Evolutionary conservation across 768 basidiomycete genomes (phyloP).

Genomic region (Amanita polypyramis): DNA sequence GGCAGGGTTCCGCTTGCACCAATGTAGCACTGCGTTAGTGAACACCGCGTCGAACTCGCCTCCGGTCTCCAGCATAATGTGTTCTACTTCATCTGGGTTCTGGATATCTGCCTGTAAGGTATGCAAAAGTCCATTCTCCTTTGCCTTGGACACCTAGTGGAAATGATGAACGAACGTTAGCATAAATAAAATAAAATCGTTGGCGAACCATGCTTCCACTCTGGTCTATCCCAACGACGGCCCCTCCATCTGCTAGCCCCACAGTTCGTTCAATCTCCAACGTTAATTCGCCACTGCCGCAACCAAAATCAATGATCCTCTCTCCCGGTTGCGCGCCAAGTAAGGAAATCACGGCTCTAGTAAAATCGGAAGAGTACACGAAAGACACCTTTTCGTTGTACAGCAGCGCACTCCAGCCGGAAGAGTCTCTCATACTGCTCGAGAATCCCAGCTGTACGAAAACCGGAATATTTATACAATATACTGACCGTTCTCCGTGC

Average conservation of each 20-base stretch:
- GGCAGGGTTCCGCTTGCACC: slow-evolving; percentile 69
- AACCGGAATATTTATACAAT: not conserved
- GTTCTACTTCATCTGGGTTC: slow-evolving; percentile 19
- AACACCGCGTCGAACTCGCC: slow-evolving; percentile 62
- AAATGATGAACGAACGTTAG: not conserved
- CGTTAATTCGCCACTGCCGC: slow-evolving; percentile 76
- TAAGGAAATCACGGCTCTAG: slow-evolving; percentile 44
- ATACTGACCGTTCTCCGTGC: not conserved
- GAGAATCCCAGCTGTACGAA: not conserved
- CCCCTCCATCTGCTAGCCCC: slow-evolving; percentile 29
- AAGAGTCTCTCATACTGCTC: slow-evolving; percentile 15
- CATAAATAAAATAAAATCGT: not conserved
- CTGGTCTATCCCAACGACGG: slow-evolving; percentile 59
- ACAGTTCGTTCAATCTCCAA: slow-evolving; percentile 45
- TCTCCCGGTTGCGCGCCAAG: slow-evolving; percentile 59
- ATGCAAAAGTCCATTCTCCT: slow-evolving; percentile 31
- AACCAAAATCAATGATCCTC: slow-evolving; percentile 67
- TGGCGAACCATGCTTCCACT: slow-evolving; percentile 67
- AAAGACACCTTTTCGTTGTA: slow-evolving; percentile 62
- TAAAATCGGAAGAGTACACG: slow-evolving; percentile 50
- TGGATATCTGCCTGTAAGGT: slow-evolving; percentile 49
- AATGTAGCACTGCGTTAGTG: slow-evolving; percentile 73
- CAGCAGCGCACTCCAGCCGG: slow-evolving; percentile 46
- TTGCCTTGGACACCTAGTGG: slow-evolving; percentile 43
- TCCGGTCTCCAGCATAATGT: not conserved